These are phyloP conservation scores for Phytophthora nicotianae DNA, from an alignment of 352 stramenopile genomes.

Conservation along the genomic window DNA sequence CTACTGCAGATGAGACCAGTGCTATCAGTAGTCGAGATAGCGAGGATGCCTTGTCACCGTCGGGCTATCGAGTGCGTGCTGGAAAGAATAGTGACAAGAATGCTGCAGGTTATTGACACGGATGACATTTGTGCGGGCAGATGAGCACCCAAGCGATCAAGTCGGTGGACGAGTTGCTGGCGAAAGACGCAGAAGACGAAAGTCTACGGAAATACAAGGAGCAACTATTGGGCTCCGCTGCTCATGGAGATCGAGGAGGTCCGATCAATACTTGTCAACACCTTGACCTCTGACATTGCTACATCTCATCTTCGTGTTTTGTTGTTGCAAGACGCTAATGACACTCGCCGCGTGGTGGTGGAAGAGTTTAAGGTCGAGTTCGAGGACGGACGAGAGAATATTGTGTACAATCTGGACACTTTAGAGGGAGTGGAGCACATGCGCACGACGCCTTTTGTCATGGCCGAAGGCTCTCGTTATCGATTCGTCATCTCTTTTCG, in stretches of 20 bases:
- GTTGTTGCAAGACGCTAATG: conserved; percentile 45
- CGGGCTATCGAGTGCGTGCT: conserved; percentile 50
- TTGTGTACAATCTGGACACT: conserved; percentile 80
- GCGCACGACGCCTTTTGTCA: conserved; percentile 68
- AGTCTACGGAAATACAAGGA: conserved; percentile 88
- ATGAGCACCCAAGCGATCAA: conserved; percentile 66
- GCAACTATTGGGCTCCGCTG: conserved; percentile 75
- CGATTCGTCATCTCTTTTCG: conserved; percentile 87
- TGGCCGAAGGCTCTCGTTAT: conserved; percentile 81
- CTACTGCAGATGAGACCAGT: conserved; percentile 25
- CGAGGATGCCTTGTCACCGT: conserved; percentile 31
- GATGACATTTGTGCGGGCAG: conserved; percentile 25
- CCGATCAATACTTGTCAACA: background rate
- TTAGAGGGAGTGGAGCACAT: conserved; percentile 71
- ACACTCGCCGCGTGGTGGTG: conserved; percentile 78
- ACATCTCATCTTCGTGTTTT: background rate
- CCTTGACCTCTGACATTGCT: background rate
- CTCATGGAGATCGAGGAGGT: conserved; percentile 83
- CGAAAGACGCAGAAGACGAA: conserved; percentile 83
- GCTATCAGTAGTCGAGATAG: conserved; percentile 36
- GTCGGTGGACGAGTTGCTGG: conserved; percentile 76
- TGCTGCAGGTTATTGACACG: background rate
- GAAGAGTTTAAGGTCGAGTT: conserved; percentile 89
- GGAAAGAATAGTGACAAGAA: background rate
- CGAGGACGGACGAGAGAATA: conserved; percentile 66